These are phyloP conservation scores for Aspergillus calidoustus DNA, from an alignment of 2,329 filamentous ascomycete species.

Conservation along the genomic window DNA sequence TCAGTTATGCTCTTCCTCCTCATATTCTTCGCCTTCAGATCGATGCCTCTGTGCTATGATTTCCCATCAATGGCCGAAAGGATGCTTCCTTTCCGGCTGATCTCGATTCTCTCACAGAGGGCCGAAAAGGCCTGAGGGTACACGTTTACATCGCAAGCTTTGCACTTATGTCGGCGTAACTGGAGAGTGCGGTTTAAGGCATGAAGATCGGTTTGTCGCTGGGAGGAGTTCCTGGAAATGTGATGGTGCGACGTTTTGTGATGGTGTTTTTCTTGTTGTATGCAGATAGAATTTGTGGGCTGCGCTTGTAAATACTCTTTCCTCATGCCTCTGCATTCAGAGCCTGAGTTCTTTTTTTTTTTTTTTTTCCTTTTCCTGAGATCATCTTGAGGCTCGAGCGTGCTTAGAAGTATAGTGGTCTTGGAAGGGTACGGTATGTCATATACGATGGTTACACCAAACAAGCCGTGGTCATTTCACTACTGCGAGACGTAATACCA, in stretches of 20 bases:
- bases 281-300: conserved; percentile 22
- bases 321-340: neutral
- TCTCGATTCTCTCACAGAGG: neutral
- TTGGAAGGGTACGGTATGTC: neutral
- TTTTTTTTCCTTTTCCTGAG: neutral
- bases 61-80: conserved; percentile 5
- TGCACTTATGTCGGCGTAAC: conserved; percentile 33
- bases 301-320: conserved; percentile 10
- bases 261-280: conserved; percentile 20
- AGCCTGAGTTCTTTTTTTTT: neutral
- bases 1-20: conserved; percentile 12
- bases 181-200: conserved; percentile 26
- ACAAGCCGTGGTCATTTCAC: neutral
- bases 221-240: conserved; percentile 27
- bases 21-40: conserved; percentile 4
- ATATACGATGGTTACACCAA: neutral
- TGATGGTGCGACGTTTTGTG: conserved; percentile 20
- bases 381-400: neutral
- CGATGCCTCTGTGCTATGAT: conserved; percentile 1
- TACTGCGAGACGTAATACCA: neutral
- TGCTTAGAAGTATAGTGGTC: neutral
- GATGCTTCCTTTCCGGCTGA: conserved; percentile 1
- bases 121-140: conserved; percentile 5
- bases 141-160: conserved; percentile 22
- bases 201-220: conserved; percentile 26